Conservation (phyloP, 805 yeast species). For the Saccharomyces kudriavzevii region DNA sequence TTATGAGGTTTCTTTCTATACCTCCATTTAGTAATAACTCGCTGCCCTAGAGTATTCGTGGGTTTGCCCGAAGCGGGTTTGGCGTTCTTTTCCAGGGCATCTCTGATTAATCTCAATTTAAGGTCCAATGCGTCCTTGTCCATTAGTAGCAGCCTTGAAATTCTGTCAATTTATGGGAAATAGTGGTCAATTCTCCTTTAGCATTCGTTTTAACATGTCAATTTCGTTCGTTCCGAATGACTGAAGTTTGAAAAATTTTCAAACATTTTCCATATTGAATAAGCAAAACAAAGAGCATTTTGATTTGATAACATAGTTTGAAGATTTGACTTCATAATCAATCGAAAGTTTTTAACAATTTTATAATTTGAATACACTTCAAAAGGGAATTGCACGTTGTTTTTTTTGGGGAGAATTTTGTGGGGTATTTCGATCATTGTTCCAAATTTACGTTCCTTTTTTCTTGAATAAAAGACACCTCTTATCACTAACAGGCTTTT, state of each 20-base stretch:
- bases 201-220: neutral
- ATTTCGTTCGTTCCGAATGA: neutral
- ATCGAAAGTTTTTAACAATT: neutral
- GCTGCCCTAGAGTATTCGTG: constrained; percentile 2
- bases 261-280: neutral
- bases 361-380: neutral
- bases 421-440: neutral
- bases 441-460: neutral
- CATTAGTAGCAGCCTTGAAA: neutral
- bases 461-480: neutral
- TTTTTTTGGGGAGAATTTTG: neutral
- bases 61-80: neutral
- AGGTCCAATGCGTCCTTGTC: neutral
- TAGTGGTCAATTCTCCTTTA: neutral
- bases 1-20: constrained; percentile 6
- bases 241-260: neutral
- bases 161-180: neutral
- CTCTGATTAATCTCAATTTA: neutral
- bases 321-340: neutral
- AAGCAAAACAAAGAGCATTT: neutral
- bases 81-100: neutral
- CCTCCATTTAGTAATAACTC: constrained; percentile 7
- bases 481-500: neutral
- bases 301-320: neutral
- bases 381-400: neutral